Evolutionary conservation across 2,329 filamentous ascomycete species (phyloP).

Genomic region (Cladosporium austrohemisphaericum): DNA sequence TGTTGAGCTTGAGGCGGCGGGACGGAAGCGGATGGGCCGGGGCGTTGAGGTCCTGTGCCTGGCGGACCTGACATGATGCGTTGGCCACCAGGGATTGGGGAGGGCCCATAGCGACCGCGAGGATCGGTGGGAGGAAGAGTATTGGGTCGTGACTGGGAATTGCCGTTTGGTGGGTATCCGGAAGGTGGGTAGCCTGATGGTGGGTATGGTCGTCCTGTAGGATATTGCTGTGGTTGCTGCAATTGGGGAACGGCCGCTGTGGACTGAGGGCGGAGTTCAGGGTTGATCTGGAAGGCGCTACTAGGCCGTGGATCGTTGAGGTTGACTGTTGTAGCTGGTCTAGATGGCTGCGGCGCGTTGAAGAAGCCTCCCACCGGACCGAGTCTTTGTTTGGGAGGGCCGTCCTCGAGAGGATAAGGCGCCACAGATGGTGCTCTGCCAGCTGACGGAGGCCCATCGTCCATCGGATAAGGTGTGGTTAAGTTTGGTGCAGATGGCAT

Average conservation of each 20-base stretch:
- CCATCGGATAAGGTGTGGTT: conserved; percentile 30
- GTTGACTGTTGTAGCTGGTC: conserved; percentile 35
- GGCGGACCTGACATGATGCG: conserved; percentile 33
- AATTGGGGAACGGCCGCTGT: conserved; percentile 22
- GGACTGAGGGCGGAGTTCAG: conserved; percentile 36
- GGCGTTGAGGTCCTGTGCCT: conserved; percentile 17
- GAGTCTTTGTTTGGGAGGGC: conserved; percentile 39
- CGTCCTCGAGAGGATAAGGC: conserved; percentile 69
- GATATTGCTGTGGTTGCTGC: conserved; percentile 10
- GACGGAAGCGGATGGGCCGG: conserved; percentile 12
- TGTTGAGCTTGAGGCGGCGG: conserved; percentile 17
- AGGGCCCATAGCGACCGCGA: conserved; percentile 20
- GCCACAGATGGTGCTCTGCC: conserved; percentile 51
- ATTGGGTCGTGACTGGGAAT: conserved; percentile 6
- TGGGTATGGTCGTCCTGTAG: conserved; percentile 19
- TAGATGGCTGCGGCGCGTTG: conserved; percentile 25
- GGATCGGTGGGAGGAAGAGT: conserved; percentile 19
- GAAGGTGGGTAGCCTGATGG: conserved; percentile 13
- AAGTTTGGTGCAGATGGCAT: conserved; percentile 9
- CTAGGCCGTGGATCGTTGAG: conserved; percentile 42
- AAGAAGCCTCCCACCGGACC: conserved; percentile 37
- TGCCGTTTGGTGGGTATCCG: conserved; percentile 14
- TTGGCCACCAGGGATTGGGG: conserved; percentile 15
- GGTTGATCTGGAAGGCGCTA: conserved; percentile 51
- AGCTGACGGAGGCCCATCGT: conserved; percentile 33